Conservation (phyloP, 495 filamentous ascomycete species). For the Penicillium soppii region DNA sequence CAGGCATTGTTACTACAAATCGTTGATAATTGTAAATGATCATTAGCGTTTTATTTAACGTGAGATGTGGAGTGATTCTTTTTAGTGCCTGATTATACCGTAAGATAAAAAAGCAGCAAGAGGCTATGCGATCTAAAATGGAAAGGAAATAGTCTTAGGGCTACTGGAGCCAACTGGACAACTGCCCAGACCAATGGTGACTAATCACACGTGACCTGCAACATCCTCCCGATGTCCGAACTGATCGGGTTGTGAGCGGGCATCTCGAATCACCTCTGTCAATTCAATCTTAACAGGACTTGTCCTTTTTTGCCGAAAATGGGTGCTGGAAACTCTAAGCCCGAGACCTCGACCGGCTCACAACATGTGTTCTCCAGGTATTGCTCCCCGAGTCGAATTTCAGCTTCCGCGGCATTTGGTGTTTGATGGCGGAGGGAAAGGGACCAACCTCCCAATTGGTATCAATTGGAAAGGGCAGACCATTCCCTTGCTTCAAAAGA, state of each 20-base stretch:
- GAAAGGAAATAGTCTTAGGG: too few relatives aligned
- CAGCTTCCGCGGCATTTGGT: slow-evolving; percentile 2
- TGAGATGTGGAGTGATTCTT: too few relatives aligned
- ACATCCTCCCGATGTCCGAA: slow-evolving; percentile 13
- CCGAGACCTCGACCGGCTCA: slow-evolving; percentile 45
- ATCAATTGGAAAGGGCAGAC: slow-evolving; percentile 11
- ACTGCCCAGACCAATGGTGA: not conserved
- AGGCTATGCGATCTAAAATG: too few relatives aligned
- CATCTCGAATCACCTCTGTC: slow-evolving; percentile 3
- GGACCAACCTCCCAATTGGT: slow-evolving; percentile 10
- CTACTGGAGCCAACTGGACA: not conserved
- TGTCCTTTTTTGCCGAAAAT: slow-evolving; percentile 18
- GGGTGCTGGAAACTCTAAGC: slow-evolving; percentile 55
- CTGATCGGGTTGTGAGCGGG: slow-evolving; percentile 9
- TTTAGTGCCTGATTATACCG: too few relatives aligned
- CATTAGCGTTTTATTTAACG: too few relatives aligned
- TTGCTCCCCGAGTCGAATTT: slow-evolving; percentile 2
- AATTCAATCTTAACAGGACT: slow-evolving; percentile 6
- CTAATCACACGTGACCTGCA: slow-evolving; percentile 11
- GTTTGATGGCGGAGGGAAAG: slow-evolving; percentile 12
- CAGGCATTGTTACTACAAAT: too few relatives aligned
- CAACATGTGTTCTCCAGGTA: slow-evolving; percentile 56
- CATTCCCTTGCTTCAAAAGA: not conserved
- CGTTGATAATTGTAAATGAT: too few relatives aligned
- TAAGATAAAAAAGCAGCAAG: too few relatives aligned